A percentile compares a stretch with the other conserved stretches of the same genome.
Evolutionary conservation across 2,329 filamentous ascomycete species (phyloP).

Genomic region (Aureobasidium sp.): DNA sequence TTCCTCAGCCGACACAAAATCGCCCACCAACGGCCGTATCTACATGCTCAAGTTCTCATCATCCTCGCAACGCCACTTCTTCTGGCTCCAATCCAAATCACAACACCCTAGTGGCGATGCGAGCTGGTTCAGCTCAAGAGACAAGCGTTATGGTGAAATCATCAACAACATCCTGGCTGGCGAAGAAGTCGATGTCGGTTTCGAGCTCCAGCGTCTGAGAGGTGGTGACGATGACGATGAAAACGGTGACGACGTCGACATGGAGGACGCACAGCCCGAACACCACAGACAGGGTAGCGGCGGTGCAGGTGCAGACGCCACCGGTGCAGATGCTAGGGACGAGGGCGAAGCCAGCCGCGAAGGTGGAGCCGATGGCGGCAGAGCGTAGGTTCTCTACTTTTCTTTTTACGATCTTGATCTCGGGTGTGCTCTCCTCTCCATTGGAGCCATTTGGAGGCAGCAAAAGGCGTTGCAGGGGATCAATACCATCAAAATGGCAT

Average conservation of each 20-base stretch:
- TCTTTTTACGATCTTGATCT: not conserved
- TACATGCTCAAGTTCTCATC: slow-evolving; percentile 91
- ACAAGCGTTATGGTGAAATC: slow-evolving; percentile 79
- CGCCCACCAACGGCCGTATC: slow-evolving; percentile 70
- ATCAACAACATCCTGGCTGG: slow-evolving; percentile 79
- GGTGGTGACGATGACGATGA: slow-evolving; percentile 50
- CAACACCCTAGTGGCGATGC: slow-evolving; percentile 62
- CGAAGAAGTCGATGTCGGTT: slow-evolving; percentile 71
- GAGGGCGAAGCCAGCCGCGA: slow-evolving; percentile 83
- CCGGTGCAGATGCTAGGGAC: slow-evolving; percentile 82
- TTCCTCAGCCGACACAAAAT: slow-evolving; percentile 37
- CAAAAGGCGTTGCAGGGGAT: slow-evolving; percentile 2
- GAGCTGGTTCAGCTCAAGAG: slow-evolving; percentile 73
- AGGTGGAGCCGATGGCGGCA: slow-evolving; percentile 89
- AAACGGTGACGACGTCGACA: slow-evolving; percentile 53
- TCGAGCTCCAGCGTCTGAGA: slow-evolving; percentile 54
- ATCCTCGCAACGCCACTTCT: slow-evolving; percentile 82
- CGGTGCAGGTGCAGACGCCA: slow-evolving; percentile 77
- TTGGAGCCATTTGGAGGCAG: not conserved
- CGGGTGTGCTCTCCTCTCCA: not conserved
- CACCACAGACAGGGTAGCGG: slow-evolving; percentile 56
- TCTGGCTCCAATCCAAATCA: slow-evolving; percentile 91
- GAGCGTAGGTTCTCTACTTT: slow-evolving; percentile 80
- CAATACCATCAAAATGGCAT: not conserved
- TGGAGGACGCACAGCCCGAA: slow-evolving; percentile 67